phyloP scores from a whole-genome alignment of 108 stramenopile species.

The Nitzschia putrida region DNA sequence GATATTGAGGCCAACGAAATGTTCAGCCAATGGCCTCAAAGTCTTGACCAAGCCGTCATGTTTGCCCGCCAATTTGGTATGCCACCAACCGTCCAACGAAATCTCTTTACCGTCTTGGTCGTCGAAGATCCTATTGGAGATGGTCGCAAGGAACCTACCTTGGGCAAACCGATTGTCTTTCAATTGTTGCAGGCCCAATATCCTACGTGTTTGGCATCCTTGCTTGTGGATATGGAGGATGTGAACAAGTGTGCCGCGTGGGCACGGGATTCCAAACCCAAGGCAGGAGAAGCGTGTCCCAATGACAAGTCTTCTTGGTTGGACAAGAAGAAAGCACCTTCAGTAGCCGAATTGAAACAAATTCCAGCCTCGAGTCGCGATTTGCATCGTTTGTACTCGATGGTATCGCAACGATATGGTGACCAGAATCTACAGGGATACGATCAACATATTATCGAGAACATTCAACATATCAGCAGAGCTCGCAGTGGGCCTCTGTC shows the following conservation, averaged over 20 bases:
- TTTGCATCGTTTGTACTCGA: constrained; percentile 40
- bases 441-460: constrained; percentile 26
- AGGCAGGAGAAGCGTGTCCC: constrained; percentile 41
- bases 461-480: not conserved
- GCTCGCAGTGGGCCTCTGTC: constrained; percentile 21
- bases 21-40: constrained; percentile 63
- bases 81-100: constrained; percentile 73
- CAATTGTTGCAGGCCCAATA: constrained; percentile 64
- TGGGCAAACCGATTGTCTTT: constrained; percentile 35
- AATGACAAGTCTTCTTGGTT: constrained; percentile 26
- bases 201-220: constrained; percentile 64
- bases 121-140: constrained; percentile 62
- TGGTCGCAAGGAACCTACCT: constrained; percentile 11
- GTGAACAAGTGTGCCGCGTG: constrained; percentile 35
- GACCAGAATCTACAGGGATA: constrained; percentile 26
- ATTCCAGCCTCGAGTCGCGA: constrained; percentile 35
- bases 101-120: constrained; percentile 75
- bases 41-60: constrained; percentile 64
- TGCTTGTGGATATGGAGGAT: constrained; percentile 64
- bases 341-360: constrained; percentile 17
- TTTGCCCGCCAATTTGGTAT: constrained; percentile 67
- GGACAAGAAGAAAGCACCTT: constrained; percentile 6
- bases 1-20: constrained; percentile 77
- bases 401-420: constrained; percentile 13
- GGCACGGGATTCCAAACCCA: constrained; percentile 21